A percentile compares a stretch with the other conserved stretches of the same genome.
These are phyloP conservation scores for Scutellaria galericulata DNA, from an alignment of 257 asterid genomes.

Conservation along the genomic window DNA sequence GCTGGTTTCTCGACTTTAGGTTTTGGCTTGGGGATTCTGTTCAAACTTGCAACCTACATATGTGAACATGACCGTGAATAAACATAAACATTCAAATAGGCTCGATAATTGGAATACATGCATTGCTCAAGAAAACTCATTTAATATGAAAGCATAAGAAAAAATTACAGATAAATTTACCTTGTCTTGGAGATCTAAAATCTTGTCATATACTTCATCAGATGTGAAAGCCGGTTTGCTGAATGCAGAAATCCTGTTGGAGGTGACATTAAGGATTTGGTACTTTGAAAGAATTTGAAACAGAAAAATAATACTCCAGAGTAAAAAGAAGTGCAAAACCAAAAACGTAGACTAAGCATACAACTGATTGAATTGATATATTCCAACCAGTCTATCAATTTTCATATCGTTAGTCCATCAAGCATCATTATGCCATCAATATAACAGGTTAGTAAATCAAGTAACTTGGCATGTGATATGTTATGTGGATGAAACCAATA, in stretches of 20 bases:
- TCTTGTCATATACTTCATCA: conserved; percentile 76
- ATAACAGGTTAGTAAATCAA: too few species aligned
- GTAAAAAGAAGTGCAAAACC: background rate
- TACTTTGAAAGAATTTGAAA: background rate
- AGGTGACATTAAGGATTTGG: conserved; percentile 33
- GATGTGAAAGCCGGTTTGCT: conserved; percentile 81
- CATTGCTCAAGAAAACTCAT: background rate
- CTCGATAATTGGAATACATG: background rate
- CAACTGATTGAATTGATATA: background rate
- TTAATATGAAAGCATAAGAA: background rate
- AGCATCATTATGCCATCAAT: too few species aligned
- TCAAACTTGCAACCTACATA: conserved; percentile 68
- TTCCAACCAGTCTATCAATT: background rate
- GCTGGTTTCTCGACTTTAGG: conserved; percentile 84
- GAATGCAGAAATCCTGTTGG: conserved; percentile 68
- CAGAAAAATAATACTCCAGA: conserved; percentile 19
- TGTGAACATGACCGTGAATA: background rate
- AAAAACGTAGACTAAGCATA: background rate
- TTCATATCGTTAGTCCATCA: background rate
- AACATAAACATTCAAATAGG: background rate
- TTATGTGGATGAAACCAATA: background rate
- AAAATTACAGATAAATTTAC: conserved; percentile 41
- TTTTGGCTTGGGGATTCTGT: conserved; percentile 92
- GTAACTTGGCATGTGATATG: background rate
- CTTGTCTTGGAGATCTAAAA: conserved; percentile 85